Base-by-base conservation (phyloP, 192 early-diverging fungal species). In the Blastocladiella britannica region DNA sequence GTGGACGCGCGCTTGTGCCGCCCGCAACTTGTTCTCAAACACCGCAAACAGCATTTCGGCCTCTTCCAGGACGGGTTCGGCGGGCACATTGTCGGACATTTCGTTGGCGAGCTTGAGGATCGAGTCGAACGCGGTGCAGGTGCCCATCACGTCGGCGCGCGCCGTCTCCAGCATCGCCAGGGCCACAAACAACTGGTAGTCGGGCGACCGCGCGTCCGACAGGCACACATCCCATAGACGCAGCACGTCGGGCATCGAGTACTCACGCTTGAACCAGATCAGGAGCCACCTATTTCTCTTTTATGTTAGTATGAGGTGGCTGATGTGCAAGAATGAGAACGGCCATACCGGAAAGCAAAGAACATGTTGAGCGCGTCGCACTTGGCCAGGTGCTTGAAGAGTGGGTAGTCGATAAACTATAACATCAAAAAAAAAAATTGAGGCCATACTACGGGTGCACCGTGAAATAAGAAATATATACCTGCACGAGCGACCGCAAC, bases 221-320 rank as follows among this genome's bases (percentile, higher is more conserved):
- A 81, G 86, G 23, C 88, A 63, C 7, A 87, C 84, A 64, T 97
- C 93, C 95, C 95, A 97, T 23, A 99, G 63, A 28, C 69, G 59
- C 66, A 87, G 65, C 22, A 86, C 72, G 31, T 95, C 84, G 4
- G 80, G 73, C 75, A 88, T 94, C 58, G 76, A 68, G 59, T 97
- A 95, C 67, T 99, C 95, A 52, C 95, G 82, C 67, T 99, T 99
- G 66, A 93, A 99, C 72, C 86, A 86, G 27, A 99, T 81, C 30
- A 99, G 63, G 22, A 99, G 71, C 93, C 93, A 99, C 29, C 95
- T n/a, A n/a, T n/a, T n/a, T n/a, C n/a, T n/a, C n/a, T n/a, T n/a
- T n/a, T n/a, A n/a, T n/a, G n/a, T n/a, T n/a, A n/a, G n/a, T n/a
- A n/a, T n/a, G n/a, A n/a, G n/a, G n/a, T n/a, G n/a, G n/a, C n/a